Base-by-base conservation (phyloP, 352 stramenopile species). In the Blastocystis sp. region DNA sequence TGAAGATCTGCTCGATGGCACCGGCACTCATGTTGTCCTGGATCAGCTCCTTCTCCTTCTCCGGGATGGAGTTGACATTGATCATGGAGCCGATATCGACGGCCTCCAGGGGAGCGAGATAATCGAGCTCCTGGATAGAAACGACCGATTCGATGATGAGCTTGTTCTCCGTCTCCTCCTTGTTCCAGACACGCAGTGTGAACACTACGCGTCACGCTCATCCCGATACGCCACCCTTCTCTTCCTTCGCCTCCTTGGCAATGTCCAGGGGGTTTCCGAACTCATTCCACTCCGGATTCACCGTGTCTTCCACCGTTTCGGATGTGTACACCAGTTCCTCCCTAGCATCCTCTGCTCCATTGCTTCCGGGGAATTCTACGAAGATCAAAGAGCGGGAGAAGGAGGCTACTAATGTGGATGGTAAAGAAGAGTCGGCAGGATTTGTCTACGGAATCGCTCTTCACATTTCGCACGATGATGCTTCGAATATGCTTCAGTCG, bases 201-300 rank as follows among this genome's bases (percentile, higher is more conserved):
- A 84, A 84, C 61, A 59, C 74, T 84, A 84, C 17, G 17, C 19
- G 14, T 38, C 53, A 48, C 17, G 17, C 9, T 28, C 2, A 11
- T 2, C 5, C 19, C 38, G 19, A 43, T 10, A 21, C 40, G 19
- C 38, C 66, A 84, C 74, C 74, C 21, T 70, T 84, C 34, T 84
- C 53, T 11, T 84, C 60, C 17, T 67, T 53, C 48, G 56, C 56
- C n/a, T 84, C 45, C 28, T 66, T 9, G 5, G 21, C 17, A 9
- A 84, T 69, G 14, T 84, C 74, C n/a, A 84, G 65, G 17, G 74
- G 74, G 28, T 52, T 67, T 52, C 74, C 74, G 48, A 84, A 52
- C 45, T 84, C 74, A 59, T 84, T 84, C 74, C 74, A 84, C 48
- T 84, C 74, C 19, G 74, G 74, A 64, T 84, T 84, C 17, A 84